Conservation (phyloP, 2,329 filamentous ascomycete species). For the Rugonectria rugulosa region DNA sequence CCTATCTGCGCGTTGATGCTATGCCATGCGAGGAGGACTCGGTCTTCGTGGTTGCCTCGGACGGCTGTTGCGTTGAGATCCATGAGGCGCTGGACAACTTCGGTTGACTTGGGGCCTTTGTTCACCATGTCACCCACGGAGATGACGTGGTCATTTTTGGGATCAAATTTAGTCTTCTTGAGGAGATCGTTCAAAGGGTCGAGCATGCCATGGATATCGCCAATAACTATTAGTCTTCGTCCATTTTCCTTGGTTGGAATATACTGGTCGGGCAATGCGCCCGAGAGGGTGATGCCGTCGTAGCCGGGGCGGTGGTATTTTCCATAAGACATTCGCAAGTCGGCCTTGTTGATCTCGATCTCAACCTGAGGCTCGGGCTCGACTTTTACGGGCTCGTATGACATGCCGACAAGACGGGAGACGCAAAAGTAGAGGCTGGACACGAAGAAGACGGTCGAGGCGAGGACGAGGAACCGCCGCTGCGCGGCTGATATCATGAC, state of each 20-base stretch:
- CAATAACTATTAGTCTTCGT: slow-evolving; percentile 78
- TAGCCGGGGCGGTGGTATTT: slow-evolving; percentile 49
- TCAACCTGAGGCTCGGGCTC: slow-evolving; percentile 14
- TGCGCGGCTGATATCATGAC: slow-evolving; percentile 37
- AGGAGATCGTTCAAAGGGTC: slow-evolving; percentile 72
- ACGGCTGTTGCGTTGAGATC: slow-evolving; percentile 79
- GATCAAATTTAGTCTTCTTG: slow-evolving; percentile 67
- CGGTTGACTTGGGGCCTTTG: slow-evolving; percentile 84
- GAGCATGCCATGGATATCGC: slow-evolving; percentile 92
- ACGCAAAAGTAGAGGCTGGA: slow-evolving; percentile 45
- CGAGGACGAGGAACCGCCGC: slow-evolving; percentile 42
- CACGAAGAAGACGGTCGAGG: slow-evolving; percentile 44
- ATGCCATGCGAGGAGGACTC: slow-evolving; percentile 73
- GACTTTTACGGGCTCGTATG: slow-evolving; percentile 23
- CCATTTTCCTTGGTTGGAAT: slow-evolving; percentile 47
- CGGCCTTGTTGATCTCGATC: slow-evolving; percentile 38
- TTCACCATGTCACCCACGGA: slow-evolving; percentile 81
- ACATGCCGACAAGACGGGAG: slow-evolving; percentile 42
- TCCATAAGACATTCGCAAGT: slow-evolving; percentile 51
- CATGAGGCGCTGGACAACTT: slow-evolving; percentile 79
- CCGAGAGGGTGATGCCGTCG: slow-evolving; percentile 42
- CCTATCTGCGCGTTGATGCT: slow-evolving; percentile 36
- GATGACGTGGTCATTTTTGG: slow-evolving; percentile 71
- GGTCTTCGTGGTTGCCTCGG: slow-evolving; percentile 92
- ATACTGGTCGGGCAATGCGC: slow-evolving; percentile 40